A percentile compares a stretch with the other conserved stretches of the same genome.
phyloP scores from a whole-genome alignment of 352 stramenopile genomes.

The Blastocystis sp. region DNA sequence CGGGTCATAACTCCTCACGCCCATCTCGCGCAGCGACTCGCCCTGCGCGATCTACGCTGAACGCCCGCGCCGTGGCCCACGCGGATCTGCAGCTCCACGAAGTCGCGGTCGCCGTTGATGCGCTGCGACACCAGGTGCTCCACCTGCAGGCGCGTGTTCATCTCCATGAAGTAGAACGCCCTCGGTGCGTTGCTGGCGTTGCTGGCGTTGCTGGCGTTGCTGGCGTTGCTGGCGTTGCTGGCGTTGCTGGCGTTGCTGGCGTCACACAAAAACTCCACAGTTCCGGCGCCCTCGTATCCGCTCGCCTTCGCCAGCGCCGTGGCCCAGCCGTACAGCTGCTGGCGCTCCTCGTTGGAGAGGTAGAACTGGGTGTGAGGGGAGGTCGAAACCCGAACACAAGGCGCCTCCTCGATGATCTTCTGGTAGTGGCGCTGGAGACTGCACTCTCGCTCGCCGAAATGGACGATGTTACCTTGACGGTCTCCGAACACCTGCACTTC shows the following conservation, averaged over 20 bases:
- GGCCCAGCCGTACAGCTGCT: slow-evolving; percentile 83
- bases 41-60: slow-evolving; percentile 18
- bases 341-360: slow-evolving; percentile 79
- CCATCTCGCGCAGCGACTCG: slow-evolving; percentile 16
- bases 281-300: slow-evolving; percentile 85
- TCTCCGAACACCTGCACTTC: slow-evolving; percentile 88
- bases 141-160: slow-evolving; percentile 91
- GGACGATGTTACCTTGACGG: slow-evolving; percentile 78
- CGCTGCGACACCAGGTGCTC: slow-evolving; percentile 87
- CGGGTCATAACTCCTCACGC: neutral
- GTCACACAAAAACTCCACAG: slow-evolving; percentile 88
- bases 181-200: slow-evolving; percentile 74
- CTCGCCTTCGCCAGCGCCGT: slow-evolving; percentile 83
- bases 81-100: slow-evolving; percentile 88
- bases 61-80: slow-evolving; percentile 73
- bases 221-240: slow-evolving; percentile 73
- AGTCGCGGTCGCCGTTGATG: slow-evolving; percentile 76
- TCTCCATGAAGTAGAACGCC: slow-evolving; percentile 91
- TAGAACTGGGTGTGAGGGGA: slow-evolving; percentile 38
- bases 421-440: slow-evolving; percentile 85
- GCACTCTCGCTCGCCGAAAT: slow-evolving; percentile 77
- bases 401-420: slow-evolving; percentile 88
- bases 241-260: slow-evolving; percentile 68
- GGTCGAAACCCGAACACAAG: slow-evolving; percentile 76
- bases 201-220: neutral